Conservation (phyloP, 345 rosid species). For the Salix koriyanagi region DNA sequence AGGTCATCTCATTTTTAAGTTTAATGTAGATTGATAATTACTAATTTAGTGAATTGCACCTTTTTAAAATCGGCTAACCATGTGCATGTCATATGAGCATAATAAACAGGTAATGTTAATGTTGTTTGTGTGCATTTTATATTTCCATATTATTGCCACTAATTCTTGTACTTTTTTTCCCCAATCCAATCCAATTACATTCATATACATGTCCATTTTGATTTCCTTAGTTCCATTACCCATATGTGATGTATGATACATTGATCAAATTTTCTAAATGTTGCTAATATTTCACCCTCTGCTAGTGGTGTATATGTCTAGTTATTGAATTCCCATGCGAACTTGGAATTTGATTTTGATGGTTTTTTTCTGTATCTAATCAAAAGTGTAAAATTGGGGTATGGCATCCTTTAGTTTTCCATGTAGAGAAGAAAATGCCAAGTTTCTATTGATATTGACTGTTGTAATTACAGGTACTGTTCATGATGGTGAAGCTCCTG, state of each 20-base stretch:
- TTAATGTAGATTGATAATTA: too few relatives aligned
- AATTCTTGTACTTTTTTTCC: background rate
- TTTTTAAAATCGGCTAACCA: background rate
- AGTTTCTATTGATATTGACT: conserved; percentile 9
- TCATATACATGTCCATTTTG: background rate
- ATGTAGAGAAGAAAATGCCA: background rate
- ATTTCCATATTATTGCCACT: background rate
- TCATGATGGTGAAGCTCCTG: conserved; percentile 43
- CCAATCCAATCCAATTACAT: background rate
- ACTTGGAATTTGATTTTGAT: background rate
- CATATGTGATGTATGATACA: background rate
- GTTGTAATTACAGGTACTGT: conserved; percentile 21
- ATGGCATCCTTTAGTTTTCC: background rate
- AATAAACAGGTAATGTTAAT: background rate
- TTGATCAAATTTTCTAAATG: background rate
- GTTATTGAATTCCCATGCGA: background rate
- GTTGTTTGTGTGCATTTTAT: background rate
- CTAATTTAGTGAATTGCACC: background rate
- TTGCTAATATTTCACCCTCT: background rate
- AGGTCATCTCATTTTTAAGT: too few relatives aligned
- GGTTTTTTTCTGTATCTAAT: background rate
- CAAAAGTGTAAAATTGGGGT: background rate
- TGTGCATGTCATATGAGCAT: background rate
- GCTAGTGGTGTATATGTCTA: background rate
- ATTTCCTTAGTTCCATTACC: background rate